These are phyloP conservation scores for Rhodotorula sp. DNA, from an alignment of 1,284 basidiomycete species.

Conservation along the genomic window DNA sequence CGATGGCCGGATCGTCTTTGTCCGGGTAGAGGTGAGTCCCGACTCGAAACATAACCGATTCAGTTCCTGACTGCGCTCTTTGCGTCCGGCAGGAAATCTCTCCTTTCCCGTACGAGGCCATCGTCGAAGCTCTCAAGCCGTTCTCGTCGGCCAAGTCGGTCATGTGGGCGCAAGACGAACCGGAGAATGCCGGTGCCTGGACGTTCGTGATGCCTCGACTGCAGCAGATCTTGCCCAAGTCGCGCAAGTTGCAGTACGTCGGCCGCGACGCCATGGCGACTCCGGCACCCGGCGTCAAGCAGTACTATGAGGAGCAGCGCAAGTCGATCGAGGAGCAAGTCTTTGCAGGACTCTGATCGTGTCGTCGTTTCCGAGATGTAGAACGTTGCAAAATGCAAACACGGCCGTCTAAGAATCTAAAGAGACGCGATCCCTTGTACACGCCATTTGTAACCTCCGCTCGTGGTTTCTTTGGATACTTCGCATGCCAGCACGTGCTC, in stretches of 20 bases:
- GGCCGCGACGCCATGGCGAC: slow-evolving; percentile 70
- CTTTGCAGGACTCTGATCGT: slow-evolving; percentile 28
- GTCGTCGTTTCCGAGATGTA: neutral
- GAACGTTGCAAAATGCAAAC: neutral
- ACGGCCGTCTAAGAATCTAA: neutral
- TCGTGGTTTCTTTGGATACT: slow-evolving; percentile 12
- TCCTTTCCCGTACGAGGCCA: slow-evolving; percentile 71
- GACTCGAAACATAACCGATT: neutral
- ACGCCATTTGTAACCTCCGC: slow-evolving; percentile 23
- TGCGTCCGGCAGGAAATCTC: slow-evolving; percentile 59
- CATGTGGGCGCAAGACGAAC: slow-evolving; percentile 78
- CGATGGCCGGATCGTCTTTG: slow-evolving; percentile 60
- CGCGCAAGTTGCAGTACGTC: slow-evolving; percentile 55
- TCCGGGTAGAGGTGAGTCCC: slow-evolving; percentile 62
- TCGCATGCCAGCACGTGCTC: slow-evolving; percentile 32
- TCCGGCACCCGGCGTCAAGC: slow-evolving; percentile 73
- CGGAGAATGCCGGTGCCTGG: slow-evolving; percentile 79
- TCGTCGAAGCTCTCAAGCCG: slow-evolving; percentile 55
- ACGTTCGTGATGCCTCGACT: slow-evolving; percentile 63
- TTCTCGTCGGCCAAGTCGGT: slow-evolving; percentile 52
- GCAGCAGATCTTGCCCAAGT: slow-evolving; percentile 54
- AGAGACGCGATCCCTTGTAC: slow-evolving; percentile 25
- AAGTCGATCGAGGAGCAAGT: slow-evolving; percentile 59
- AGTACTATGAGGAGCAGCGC: slow-evolving; percentile 66
- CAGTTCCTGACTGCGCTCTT: neutral